A percentile compares a stretch with the other conserved stretches of the same genome.
phyloP scores from a whole-genome alignment of 306 rosid species.

The Heteromeles arbutifolia region DNA sequence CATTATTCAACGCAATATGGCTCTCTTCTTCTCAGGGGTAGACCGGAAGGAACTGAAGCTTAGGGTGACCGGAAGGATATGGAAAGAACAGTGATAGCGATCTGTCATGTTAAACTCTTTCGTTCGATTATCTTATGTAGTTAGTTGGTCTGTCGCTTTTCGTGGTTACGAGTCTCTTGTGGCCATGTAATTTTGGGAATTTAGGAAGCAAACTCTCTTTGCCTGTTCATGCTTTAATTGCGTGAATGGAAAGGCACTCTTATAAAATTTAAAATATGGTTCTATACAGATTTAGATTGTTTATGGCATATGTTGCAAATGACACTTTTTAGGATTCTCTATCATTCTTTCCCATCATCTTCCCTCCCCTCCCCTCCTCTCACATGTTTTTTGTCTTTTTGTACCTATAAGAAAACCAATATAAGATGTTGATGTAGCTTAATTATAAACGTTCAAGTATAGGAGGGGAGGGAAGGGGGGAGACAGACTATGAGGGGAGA shows the following conservation, averaged over 20 bases:
- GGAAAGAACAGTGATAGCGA: conserved; percentile 64
- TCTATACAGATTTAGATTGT: neutral
- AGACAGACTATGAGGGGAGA: no score
- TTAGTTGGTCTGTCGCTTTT: conserved; percentile 28
- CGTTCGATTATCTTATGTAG: conserved; percentile 14
- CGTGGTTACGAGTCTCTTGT: conserved; percentile 15
- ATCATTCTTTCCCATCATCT: neutral
- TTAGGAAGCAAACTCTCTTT: conserved; percentile 72
- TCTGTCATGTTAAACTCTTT: conserved; percentile 11
- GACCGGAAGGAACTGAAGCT: conserved; percentile 80
- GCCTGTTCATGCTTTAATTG: conserved; percentile 48
- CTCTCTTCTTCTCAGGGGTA: conserved; percentile 75
- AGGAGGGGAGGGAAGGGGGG: no score
- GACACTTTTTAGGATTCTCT: no score
- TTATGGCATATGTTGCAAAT: neutral
- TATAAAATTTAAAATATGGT: neutral
- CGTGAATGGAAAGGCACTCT: conserved; percentile 30
- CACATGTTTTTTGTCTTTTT: no score
- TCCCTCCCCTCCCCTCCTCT: no score
- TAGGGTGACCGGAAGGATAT: conserved; percentile 84
- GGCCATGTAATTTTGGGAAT: conserved; percentile 41
- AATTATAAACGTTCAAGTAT: no score
- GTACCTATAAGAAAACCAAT: no score
- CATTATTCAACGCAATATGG: conserved; percentile 85
- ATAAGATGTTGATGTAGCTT: no score